phyloP scores from a whole-genome alignment of 176 grass and related monocot species.

The Avena insularis region DNA sequence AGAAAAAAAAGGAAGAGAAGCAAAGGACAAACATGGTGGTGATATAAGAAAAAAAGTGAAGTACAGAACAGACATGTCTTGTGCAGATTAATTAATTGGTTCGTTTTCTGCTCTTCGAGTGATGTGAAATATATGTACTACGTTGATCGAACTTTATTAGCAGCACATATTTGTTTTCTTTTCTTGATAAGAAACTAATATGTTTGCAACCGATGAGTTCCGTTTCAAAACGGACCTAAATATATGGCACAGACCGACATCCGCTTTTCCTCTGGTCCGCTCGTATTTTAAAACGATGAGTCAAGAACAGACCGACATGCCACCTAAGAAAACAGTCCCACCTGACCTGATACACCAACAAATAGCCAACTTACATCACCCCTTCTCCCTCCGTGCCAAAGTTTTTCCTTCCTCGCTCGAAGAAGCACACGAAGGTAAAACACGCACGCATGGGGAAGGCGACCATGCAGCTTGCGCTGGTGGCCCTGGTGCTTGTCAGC shows the following conservation, averaged over 20 bases:
- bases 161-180: too few relatives aligned
- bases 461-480: background rate
- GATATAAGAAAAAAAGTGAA: background rate
- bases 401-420: background rate
- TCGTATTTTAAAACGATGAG: too few relatives aligned
- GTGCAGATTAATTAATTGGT: conserved; percentile 45
- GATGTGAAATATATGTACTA: too few relatives aligned
- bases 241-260: too few relatives aligned
- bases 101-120: background rate
- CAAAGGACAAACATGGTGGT: background rate
- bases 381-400: background rate
- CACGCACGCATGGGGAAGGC: conserved; percentile 14
- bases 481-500: background rate
- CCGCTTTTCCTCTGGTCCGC: too few relatives aligned
- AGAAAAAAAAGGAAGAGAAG: background rate
- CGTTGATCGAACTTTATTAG: too few relatives aligned
- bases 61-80: background rate
- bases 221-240: too few relatives aligned
- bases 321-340: too few relatives aligned
- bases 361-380: background rate
- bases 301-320: too few relatives aligned
- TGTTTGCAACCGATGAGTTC: too few relatives aligned
- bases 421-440: background rate
- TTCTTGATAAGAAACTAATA: too few relatives aligned
- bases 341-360: too few relatives aligned